These are phyloP conservation scores for Solanum sitiens DNA, from an alignment of 257 asterid species.

Conservation along the genomic window DNA sequence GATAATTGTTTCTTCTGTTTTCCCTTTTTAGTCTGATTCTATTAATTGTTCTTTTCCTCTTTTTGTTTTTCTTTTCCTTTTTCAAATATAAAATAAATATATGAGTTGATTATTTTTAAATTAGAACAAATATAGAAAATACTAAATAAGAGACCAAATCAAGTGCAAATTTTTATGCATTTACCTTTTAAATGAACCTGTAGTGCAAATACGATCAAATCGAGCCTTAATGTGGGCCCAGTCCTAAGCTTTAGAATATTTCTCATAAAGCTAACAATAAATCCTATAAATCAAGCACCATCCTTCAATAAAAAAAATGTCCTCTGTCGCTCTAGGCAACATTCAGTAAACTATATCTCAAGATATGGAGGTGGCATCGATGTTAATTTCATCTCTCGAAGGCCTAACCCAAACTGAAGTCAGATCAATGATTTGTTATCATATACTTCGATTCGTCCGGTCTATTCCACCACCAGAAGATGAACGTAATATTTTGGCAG, in stretches of 20 bases:
- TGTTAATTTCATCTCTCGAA: not conserved
- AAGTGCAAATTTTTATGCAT: not conserved
- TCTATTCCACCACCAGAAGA: not conserved
- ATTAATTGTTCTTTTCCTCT: too few species aligned
- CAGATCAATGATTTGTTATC: not conserved
- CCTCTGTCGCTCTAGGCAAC: not conserved
- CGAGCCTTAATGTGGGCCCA: not conserved
- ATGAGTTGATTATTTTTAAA: too few species aligned
- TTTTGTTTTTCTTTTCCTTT: too few species aligned
- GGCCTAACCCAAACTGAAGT: not conserved
- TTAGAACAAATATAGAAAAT: too few species aligned
- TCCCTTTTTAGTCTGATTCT: too few species aligned
- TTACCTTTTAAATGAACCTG: not conserved
- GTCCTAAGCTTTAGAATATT: not conserved
- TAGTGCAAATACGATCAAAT: not conserved
- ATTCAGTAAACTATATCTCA: not conserved
- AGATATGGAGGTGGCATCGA: not conserved
- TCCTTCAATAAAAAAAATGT: not conserved
- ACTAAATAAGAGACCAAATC: too few species aligned
- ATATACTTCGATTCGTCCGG: not conserved
- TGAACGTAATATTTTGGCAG: too few species aligned
- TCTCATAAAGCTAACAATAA: not conserved
- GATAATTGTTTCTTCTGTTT: too few species aligned
- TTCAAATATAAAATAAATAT: too few species aligned
- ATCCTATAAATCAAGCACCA: not conserved